A percentile compares a stretch with the other conserved stretches of the same genome.
Evolutionary conservation across 108 stramenopile species (phyloP).

Genomic region (Thalassiosira profunda): DNA sequence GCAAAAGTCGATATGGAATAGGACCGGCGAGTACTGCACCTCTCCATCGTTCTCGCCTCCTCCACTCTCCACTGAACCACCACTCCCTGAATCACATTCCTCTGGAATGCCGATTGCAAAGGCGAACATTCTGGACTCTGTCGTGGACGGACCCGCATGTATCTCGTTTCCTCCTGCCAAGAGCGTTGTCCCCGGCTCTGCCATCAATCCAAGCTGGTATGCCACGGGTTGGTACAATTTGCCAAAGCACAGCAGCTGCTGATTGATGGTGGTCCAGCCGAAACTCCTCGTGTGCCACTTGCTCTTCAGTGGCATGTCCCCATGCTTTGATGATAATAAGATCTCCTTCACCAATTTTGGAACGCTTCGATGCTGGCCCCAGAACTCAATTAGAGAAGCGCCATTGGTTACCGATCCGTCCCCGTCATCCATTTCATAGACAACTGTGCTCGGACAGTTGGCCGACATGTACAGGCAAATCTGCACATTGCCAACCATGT

Average conservation of each 20-base stretch:
- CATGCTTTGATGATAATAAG: conserved; percentile 19
- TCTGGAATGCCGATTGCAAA: conserved; percentile 73
- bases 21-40: conserved; percentile 68
- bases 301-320: conserved; percentile 15
- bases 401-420: conserved; percentile 34
- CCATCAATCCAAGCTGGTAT: conserved; percentile 12
- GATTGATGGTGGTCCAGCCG: conserved; percentile 46
- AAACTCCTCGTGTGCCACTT: conserved; percentile 49
- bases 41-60: conserved; percentile 57
- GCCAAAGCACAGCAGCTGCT: conserved; percentile 55
- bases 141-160: conserved; percentile 70
- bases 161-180: conserved; percentile 76
- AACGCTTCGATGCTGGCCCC: conserved; percentile 11
- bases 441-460: conserved; percentile 60
- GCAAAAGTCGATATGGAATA: conserved; percentile 68
- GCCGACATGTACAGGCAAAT: conserved; percentile 71
- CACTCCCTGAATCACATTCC: no score
- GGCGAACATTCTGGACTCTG: conserved; percentile 69
- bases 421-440: conserved; percentile 52
- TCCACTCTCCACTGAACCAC: neutral
- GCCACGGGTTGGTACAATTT: conserved; percentile 63
- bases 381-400: conserved; percentile 19
- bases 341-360: conserved; percentile 22
- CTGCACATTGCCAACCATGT: conserved; percentile 65
- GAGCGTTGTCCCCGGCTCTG: conserved; percentile 59